Evolutionary conservation across 2,329 filamentous ascomycete species (phyloP).

Genomic region (Paracorniculantispora psalliotae): DNA sequence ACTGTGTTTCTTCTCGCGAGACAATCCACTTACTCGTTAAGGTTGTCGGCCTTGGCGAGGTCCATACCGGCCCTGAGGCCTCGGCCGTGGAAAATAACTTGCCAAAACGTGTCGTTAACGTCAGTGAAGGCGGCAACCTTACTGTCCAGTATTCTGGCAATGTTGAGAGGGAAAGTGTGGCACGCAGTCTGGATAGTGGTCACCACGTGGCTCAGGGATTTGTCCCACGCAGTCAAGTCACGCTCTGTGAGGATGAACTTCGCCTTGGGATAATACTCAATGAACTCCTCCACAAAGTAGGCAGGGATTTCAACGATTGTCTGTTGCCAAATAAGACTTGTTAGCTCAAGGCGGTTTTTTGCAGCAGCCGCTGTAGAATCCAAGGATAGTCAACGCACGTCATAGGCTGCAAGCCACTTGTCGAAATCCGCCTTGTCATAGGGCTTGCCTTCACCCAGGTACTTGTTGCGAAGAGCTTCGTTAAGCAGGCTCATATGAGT

Average conservation of each 20-base stretch:
- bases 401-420: conserved; percentile 35
- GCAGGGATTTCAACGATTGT: conserved; percentile 1
- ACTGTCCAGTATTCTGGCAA: conserved; percentile 23
- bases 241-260: conserved; percentile 34
- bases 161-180: conserved; percentile 22
- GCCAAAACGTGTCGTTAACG: background rate
- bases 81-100: conserved; percentile 5
- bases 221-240: conserved; percentile 30
- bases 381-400: conserved; percentile 20
- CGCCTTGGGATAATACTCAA: conserved; percentile 29
- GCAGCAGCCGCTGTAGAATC: background rate
- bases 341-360: background rate
- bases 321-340: background rate
- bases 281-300: conserved; percentile 25
- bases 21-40: background rate
- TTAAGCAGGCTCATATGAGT: conserved; percentile 23
- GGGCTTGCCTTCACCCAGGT: conserved; percentile 23
- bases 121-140: background rate
- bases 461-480: conserved; percentile 27
- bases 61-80: background rate
- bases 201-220: conserved; percentile 26
- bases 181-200: background rate
- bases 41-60: background rate
- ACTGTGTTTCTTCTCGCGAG: background rate
- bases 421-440: conserved; percentile 34